Percentiles rank a stretch among this genome's conserved stretches.
Conservation (phyloP, 2,329 filamentous ascomycete genomes). For the Furcasterigmium furcatum region DNA sequence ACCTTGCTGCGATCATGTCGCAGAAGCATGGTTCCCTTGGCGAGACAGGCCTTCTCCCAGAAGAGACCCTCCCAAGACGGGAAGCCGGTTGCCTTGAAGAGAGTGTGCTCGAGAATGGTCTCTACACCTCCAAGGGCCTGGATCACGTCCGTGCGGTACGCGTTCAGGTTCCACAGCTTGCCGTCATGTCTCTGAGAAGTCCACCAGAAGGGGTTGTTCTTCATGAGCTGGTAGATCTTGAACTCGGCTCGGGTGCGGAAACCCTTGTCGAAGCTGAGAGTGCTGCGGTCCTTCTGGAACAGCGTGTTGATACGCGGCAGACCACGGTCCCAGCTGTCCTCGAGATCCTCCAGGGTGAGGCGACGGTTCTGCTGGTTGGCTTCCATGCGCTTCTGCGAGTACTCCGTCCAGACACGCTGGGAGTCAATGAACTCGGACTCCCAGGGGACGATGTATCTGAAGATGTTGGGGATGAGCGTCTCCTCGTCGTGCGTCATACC, state of each 20-base stretch:
- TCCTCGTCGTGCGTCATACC: constrained; percentile 99
- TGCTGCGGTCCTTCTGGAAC: constrained; percentile 98
- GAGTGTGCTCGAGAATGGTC: constrained; percentile 92
- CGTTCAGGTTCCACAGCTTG: constrained; percentile 95
- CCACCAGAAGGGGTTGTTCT: constrained; percentile 99
- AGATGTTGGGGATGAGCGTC: constrained; percentile 97
- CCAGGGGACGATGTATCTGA: constrained; percentile 99
- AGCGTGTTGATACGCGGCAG: constrained; percentile 96
- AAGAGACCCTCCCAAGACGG: constrained; percentile 96
- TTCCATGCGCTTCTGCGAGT: constrained; percentile 95
- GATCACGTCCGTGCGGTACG: constrained; percentile 94
- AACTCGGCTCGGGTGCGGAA: constrained; percentile 95
- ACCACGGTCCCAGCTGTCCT: constrained; percentile 98
- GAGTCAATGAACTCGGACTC: constrained; percentile 99
- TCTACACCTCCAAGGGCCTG: constrained; percentile 95
- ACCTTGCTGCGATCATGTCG: constrained; percentile 39
- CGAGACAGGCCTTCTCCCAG: constrained; percentile 66
- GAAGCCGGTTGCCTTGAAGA: constrained; percentile 97
- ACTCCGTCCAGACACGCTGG: constrained; percentile 98
- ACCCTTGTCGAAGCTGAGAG: constrained; percentile 96
- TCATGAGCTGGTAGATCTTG: constrained; percentile 98
- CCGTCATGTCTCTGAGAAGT: constrained; percentile 96
- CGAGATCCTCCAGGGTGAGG: constrained; percentile 90
- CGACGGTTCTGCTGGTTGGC: constrained; percentile 96
- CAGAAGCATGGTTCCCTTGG: constrained; percentile 38